Base-by-base conservation (phyloP, 768 basidiomycete genomes). In the Leccinum sublutescens region DNA sequence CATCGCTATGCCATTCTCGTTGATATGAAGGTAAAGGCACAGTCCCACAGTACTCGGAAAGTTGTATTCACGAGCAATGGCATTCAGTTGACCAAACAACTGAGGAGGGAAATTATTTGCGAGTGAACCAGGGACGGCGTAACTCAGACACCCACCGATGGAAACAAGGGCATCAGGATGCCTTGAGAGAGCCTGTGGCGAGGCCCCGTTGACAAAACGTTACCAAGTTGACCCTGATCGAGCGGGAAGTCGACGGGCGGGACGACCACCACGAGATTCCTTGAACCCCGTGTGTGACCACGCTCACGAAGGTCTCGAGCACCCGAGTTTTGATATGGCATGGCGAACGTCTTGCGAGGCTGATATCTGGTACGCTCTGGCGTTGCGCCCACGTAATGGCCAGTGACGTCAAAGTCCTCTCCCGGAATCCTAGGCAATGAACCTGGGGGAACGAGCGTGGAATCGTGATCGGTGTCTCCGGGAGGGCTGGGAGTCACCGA, bases 61-160 rank as follows among this genome's bases (percentile, higher is more conserved):
- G 67, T 84, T 87, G 74, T 86, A 93, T 70, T 93, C 91, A 52
- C 85, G 82, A 4, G 90, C 89, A 60, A 94, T 91, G 10, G 89
- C 88, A 29, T 81, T 80, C 34, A 93, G 75, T 72, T 94, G 91
- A 15, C 81, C 84, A 66, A 84, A 85, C 79, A 93, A 83, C 92
- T 93, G 54, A 8, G 56, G 48, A 61, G 49, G 9, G 45, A 49
- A 49, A 38, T 55, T 19, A 38, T 34, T 33, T 29, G 23, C 23
- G 40, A 48, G 54, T 27, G 40, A 50, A 53, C 47, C 17, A 15
- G 21, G 48, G 12, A 56, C 1, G 54, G 25, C n/a, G 33, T 15
- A 25, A 45, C 9, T 6, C 38, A 49, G 38, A 62, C 34, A 64
- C 72, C 1, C 73, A 90, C 90, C 8, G 88, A 88, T 34, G 90